Evolutionary conservation across 2,329 filamentous ascomycete genomes (phyloP).

Genomic region (Trichoderma sp.): DNA sequence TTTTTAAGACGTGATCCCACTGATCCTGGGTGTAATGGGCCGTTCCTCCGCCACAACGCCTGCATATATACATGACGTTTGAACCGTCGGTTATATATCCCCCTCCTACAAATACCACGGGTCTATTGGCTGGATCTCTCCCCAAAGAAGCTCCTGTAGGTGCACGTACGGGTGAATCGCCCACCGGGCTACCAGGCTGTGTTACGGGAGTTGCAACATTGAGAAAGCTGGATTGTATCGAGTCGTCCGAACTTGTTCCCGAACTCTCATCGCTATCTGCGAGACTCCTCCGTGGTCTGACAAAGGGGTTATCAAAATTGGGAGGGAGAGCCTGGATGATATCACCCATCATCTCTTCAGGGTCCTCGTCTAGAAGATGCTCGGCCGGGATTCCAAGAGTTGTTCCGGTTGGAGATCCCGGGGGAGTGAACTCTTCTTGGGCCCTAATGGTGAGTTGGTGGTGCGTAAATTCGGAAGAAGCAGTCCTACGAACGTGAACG

Average conservation of each 20-base stretch:
- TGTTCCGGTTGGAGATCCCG: neutral
- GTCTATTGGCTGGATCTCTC: neutral
- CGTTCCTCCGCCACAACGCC: neutral
- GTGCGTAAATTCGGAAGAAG: too few species aligned
- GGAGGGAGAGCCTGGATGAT: neutral
- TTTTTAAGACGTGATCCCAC: neutral
- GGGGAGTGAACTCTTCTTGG: neutral
- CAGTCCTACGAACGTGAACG: too few species aligned
- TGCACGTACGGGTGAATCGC: neutral
- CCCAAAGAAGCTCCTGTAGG: neutral
- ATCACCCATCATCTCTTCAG: neutral
- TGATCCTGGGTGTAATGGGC: neutral
- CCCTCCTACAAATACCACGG: neutral
- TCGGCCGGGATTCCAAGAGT: constrained; percentile 10
- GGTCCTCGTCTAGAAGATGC: neutral
- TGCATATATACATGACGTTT: neutral
- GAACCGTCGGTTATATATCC: neutral
- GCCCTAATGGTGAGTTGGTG: too few species aligned
- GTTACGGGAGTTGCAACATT: neutral
- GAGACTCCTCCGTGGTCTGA: neutral
- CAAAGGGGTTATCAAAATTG: neutral
- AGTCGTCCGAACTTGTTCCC: neutral
- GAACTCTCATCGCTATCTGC: neutral
- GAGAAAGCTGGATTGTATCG: neutral
- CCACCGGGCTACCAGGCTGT: neutral